Evolutionary conservation across 768 basidiomycete genomes (phyloP).

Genomic region (Stropharia rugosoannulata): DNA sequence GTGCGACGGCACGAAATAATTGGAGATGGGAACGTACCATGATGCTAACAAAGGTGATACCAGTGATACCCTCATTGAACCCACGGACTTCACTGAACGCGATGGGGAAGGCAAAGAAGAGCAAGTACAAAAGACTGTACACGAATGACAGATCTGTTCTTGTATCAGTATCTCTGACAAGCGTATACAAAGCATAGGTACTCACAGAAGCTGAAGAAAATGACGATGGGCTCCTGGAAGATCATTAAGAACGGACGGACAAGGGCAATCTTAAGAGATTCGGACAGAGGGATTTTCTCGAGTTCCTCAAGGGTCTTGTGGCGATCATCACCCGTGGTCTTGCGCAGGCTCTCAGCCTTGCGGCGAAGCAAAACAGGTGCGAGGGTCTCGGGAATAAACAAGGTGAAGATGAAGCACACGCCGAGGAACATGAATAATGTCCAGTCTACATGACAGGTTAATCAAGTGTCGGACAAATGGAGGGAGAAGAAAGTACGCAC

Average conservation of each 20-base stretch:
- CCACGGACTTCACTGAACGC: slow-evolving; percentile 39
- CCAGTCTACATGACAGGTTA: slow-evolving; percentile 29
- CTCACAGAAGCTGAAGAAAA: slow-evolving; percentile 41
- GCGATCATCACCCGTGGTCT: slow-evolving; percentile 34
- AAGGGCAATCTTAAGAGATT: slow-evolving; percentile 36
- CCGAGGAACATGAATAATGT: slow-evolving; percentile 43
- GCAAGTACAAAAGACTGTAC: slow-evolving; percentile 40
- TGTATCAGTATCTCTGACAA: not conserved
- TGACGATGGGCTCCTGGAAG: slow-evolving; percentile 42
- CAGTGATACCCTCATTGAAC: slow-evolving; percentile 37
- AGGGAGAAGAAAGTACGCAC: slow-evolving; percentile 18
- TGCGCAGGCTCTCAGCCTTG: slow-evolving; percentile 40
- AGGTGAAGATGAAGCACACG: slow-evolving; percentile 31
- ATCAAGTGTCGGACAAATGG: not conserved
- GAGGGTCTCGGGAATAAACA: slow-evolving; percentile 53
- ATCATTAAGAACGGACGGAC: slow-evolving; percentile 40
- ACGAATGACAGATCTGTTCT: slow-evolving; percentile 40
- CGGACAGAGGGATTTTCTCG: slow-evolving; percentile 29
- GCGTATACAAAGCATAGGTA: not conserved
- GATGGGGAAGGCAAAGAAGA: slow-evolving; percentile 46
- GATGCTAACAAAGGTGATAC: slow-evolving; percentile 43
- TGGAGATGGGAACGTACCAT: slow-evolving; percentile 26
- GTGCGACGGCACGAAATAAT: not conserved
- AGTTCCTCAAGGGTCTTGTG: slow-evolving; percentile 37
- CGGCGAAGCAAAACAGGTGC: slow-evolving; percentile 42